Conservation (phyloP, 192 early-diverging fungal species). For the Fimicolochytrium jonesii region DNA sequence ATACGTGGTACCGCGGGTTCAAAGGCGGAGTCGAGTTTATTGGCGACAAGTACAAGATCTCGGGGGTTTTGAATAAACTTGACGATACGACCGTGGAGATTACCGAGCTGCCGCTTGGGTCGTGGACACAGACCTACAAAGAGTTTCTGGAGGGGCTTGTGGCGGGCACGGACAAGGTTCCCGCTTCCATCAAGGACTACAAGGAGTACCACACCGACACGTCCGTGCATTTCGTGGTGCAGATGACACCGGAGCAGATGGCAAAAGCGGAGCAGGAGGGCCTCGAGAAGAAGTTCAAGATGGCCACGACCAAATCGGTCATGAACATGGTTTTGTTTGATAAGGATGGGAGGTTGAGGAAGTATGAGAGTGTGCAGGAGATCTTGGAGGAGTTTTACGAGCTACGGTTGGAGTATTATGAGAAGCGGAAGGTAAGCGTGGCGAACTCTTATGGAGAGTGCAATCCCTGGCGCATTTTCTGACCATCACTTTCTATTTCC, state of each 20-base stretch:
- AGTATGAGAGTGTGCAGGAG: constrained; percentile 64
- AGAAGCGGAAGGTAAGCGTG: constrained; percentile 68
- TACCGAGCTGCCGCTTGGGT: constrained; percentile 77
- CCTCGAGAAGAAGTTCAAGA: constrained; percentile 68
- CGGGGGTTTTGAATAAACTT: constrained; percentile 55
- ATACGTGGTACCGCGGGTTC: constrained; percentile 87
- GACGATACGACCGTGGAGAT: constrained; percentile 68
- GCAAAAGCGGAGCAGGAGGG: constrained; percentile 63
- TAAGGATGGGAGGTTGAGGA: constrained; percentile 64
- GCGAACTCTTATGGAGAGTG: no score
- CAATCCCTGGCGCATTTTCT: no score
- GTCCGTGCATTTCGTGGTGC: constrained; percentile 53
- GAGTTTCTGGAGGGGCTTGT: constrained; percentile 66
- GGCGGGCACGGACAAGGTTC: constrained; percentile 59
- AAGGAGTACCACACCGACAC: constrained; percentile 63
- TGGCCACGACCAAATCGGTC: constrained; percentile 58
- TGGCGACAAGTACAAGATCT: constrained; percentile 54
- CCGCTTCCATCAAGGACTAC: constrained; percentile 58
- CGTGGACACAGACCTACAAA: constrained; percentile 82
- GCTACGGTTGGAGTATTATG: constrained; percentile 71
- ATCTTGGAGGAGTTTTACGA: constrained; percentile 82
- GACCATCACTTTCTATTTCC: neutral
- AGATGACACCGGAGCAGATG: constrained; percentile 58
- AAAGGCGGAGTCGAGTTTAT: constrained; percentile 33
- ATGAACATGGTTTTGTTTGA: constrained; percentile 90